phyloP scores from a whole-genome alignment of 257 asterid species.

The Jacaranda mimosifolia region DNA sequence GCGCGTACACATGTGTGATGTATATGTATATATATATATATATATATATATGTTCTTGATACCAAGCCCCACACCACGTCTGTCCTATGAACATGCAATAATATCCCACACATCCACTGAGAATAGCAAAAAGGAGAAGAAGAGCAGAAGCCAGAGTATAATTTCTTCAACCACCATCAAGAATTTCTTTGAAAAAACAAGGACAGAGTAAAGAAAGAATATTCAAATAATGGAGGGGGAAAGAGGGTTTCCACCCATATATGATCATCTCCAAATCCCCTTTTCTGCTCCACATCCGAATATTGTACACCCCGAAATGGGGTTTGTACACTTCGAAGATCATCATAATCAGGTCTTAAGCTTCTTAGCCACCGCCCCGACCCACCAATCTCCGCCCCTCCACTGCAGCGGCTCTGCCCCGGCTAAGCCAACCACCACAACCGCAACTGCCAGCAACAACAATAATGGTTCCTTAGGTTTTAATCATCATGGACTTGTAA shows the following conservation, averaged over 20 bases:
- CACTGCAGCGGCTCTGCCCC: constrained; percentile 3
- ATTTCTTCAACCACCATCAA: constrained; percentile 42
- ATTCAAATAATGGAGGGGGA: constrained; percentile 51
- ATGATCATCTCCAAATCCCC: constrained; percentile 44
- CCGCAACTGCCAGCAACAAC: background rate
- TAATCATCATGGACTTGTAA: constrained; percentile 38
- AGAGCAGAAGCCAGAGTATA: background rate
- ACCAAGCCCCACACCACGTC: constrained; percentile 49
- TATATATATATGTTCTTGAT: background rate
- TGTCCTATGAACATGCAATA: constrained; percentile 56
- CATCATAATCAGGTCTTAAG: constrained; percentile 55
- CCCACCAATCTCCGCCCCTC: constrained; percentile 19
- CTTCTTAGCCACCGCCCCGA: constrained; percentile 45
- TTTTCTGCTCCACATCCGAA: constrained; percentile 29
- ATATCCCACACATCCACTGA: constrained; percentile 47
- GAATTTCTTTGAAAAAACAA: constrained; percentile 17
- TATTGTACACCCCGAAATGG: constrained; percentile 53
- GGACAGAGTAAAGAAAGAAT: background rate
- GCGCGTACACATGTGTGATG: too few species aligned
- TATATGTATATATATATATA: background rate
- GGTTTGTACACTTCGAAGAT: constrained; percentile 63
- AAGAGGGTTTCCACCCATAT: constrained; percentile 31
- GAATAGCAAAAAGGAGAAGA: constrained; percentile 4
- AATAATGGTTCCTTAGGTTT: constrained; percentile 57
- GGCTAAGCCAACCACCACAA: constrained; percentile 13